A percentile compares a stretch with the other conserved stretches of the same genome.
Conservation (phyloP, 2,329 filamentous ascomycete species). For the Polytolypa hystricis region DNA sequence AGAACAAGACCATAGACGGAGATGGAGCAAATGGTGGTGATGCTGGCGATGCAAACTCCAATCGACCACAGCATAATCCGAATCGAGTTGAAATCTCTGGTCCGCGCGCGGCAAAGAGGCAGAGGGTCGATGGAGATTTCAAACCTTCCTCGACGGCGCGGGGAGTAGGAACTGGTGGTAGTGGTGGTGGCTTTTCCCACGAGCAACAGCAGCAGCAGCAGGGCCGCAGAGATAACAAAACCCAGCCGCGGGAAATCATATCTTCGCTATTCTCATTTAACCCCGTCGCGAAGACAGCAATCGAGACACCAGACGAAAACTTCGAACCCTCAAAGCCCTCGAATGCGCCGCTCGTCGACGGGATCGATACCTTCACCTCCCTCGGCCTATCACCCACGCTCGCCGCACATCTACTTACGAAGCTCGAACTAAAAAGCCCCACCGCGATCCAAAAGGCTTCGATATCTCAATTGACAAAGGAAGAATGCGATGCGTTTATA, state of each 20-base stretch:
- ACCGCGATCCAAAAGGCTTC: conserved; percentile 91
- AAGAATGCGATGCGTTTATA: conserved; percentile 83
- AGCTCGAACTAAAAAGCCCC: conserved; percentile 78
- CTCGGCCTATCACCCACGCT: conserved; percentile 72
- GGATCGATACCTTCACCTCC: conserved; percentile 74
- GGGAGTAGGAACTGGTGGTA: conserved; percentile 8
- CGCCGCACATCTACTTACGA: conserved; percentile 70
- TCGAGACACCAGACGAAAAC: conserved; percentile 24
- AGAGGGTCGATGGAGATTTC: conserved; percentile 29
- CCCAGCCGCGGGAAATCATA: conserved; percentile 54
- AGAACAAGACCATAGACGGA: conserved; percentile 10
- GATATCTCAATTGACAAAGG: conserved; percentile 65
- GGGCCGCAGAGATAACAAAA: conserved; percentile 6
- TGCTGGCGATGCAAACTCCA: background rate
- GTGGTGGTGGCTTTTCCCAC: conserved; percentile 6
- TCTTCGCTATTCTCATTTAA: conserved; percentile 92
- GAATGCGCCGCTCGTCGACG: conserved; percentile 78
- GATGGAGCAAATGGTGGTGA: background rate
- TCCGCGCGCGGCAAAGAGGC: conserved; percentile 29
- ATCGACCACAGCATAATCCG: conserved; percentile 16
- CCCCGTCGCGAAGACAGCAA: conserved; percentile 44
- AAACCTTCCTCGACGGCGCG: conserved; percentile 15
- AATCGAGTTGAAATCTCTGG: conserved; percentile 20
- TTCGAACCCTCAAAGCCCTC: conserved; percentile 58
- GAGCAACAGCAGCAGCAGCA: conserved; percentile 8